Percentiles rank a stretch among this genome's conserved stretches.
phyloP scores from a whole-genome alignment of 2,329 filamentous ascomycete genomes.

The Xylaria sp. region DNA sequence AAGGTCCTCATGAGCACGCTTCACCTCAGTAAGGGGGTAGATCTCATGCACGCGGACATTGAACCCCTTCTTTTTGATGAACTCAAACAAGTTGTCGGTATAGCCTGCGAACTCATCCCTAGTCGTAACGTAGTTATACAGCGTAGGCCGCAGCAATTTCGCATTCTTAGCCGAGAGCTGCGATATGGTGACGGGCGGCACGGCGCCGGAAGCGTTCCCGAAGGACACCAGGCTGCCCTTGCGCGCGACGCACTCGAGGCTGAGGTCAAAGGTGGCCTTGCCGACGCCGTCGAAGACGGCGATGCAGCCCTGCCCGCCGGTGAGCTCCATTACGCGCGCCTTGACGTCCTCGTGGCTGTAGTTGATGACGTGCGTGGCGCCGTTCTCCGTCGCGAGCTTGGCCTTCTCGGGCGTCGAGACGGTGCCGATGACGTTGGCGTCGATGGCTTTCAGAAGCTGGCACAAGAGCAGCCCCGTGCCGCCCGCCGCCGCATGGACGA shows the following conservation, averaged over 20 bases:
- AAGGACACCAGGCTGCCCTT: conserved; percentile 84
- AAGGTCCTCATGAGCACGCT: conserved; percentile 78
- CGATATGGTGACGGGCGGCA: conserved; percentile 70
- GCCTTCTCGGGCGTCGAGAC: conserved; percentile 79
- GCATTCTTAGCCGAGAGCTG: conserved; percentile 78
- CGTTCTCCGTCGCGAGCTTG: conserved; percentile 72
- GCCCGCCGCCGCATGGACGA: conserved; percentile 87
- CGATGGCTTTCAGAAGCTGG: conserved; percentile 77
- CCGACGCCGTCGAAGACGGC: conserved; percentile 90
- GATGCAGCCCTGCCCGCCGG: conserved; percentile 75
- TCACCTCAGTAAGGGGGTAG: conserved; percentile 79
- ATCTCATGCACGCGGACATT: conserved; percentile 78
- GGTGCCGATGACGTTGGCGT: conserved; percentile 82
- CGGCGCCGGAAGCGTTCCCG: conserved; percentile 81
- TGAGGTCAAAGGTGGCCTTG: conserved; percentile 83
- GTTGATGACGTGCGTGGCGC: conserved; percentile 77
- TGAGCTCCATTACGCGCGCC: conserved; percentile 72
- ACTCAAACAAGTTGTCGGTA: conserved; percentile 74
- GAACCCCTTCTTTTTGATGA: conserved; percentile 75
- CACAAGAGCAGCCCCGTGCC: conserved; percentile 80
- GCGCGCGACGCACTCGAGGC: conserved; percentile 75
- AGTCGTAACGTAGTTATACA: conserved; percentile 76
- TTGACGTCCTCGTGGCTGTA: conserved; percentile 70
- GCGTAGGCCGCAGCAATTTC: conserved; percentile 77
- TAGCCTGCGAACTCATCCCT: conserved; percentile 78